phyloP scores from a whole-genome alignment of 805 yeast genomes.

The Isabelozyma gotoi region DNA sequence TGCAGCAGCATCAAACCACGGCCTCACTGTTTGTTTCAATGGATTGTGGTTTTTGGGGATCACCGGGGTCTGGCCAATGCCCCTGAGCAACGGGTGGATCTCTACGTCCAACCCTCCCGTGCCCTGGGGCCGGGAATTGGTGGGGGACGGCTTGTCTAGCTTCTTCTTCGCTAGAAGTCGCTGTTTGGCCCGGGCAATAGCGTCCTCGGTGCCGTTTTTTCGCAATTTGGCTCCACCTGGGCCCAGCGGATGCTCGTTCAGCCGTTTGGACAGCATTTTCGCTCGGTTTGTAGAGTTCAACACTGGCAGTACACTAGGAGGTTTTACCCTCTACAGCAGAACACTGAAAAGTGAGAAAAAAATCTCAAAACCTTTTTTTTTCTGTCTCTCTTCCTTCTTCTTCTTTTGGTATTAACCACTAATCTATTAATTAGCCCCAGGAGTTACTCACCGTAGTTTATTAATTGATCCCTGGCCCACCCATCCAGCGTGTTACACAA shows the following conservation, averaged over 20 bases:
- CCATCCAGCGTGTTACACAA: too few species aligned
- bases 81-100: constrained; percentile 38
- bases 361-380: neutral
- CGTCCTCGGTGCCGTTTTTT: constrained; percentile 1
- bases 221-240: neutral
- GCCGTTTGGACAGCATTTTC: neutral
- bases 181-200: constrained; percentile 8
- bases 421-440: too few species aligned
- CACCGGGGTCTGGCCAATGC: constrained; percentile 12
- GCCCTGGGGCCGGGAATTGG: constrained; percentile 3
- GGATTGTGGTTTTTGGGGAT: constrained; percentile 29
- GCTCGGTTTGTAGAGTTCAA: too few species aligned
- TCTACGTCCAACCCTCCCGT: constrained; percentile 31
- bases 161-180: constrained; percentile 4
- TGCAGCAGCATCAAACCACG: constrained; percentile 31
- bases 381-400: neutral
- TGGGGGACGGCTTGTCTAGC: too few species aligned
- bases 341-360: too few species aligned
- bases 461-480: too few species aligned
- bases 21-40: constrained; percentile 22
- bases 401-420: neutral
- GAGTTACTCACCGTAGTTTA: too few species aligned
- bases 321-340: too few species aligned
- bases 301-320: too few species aligned
- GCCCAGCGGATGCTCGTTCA: neutral